Base-by-base conservation (phyloP, 2,329 filamentous ascomycete species). In the Trichoderma guizhouense region DNA sequence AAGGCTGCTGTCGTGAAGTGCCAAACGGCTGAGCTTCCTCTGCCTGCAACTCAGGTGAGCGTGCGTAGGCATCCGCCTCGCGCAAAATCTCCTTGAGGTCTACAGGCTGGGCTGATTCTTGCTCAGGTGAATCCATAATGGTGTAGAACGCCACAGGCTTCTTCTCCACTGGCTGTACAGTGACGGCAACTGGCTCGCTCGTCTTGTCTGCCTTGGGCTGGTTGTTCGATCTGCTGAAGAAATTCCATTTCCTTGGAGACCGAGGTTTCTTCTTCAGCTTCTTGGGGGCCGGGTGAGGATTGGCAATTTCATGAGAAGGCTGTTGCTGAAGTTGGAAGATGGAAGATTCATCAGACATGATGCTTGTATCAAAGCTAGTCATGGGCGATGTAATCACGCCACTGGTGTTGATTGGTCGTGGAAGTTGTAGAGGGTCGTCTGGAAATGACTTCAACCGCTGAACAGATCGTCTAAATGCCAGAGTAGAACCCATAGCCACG, bases 241-340 rank as follows among this genome's bases (percentile, higher is more conserved):
- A 78, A 74, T 90, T 91, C 89, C 89, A 91, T 75, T 87, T 90
- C 8, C 86, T 84, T 28, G 88, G 88, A 30, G 87, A 88, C 57
- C 83, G 86, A 1, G 85, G 78, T 68, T 84, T 83, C 78, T 89
- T 90, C 26, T 84, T 83, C 26, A 89, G 79, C 78, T 90, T 91
- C 79, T 86, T 90, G 0, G 86, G 81, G 1, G 76, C 78, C 30
- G 71, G 74, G 26, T 73, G 79, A 3, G 78, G 75, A 12, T 78
- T 72, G 58, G 72, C 74, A 7, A 78, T 77, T 5, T 81, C 80
- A 9, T 77, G 79, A 7, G 79, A 78, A 1, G 78, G 74, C 47
- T 83, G 82, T 6, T 78, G 74, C 12, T 83, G 82, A 28, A 83
- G 75, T 15, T 86, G 82, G 32, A 81, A 74, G 14, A 71, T 18